Base-by-base conservation (phyloP, 192 early-diverging fungal species). In the Coemansia sp. region DNA sequence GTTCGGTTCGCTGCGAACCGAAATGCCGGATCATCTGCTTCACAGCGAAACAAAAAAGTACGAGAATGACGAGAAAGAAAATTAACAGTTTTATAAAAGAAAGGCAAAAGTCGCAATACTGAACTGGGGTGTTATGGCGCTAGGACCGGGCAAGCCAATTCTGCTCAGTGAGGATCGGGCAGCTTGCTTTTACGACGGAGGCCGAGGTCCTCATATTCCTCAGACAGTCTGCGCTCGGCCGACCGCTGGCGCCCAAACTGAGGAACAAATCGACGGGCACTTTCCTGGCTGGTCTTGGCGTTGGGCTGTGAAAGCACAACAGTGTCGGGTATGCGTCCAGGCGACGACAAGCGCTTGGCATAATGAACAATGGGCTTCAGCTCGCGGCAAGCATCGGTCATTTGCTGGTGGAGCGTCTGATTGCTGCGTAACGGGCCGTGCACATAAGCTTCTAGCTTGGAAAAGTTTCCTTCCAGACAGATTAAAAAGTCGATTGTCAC, bases 301-400 rank as follows among this genome's bases (percentile, higher is more conserved):
- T 18, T 41, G 22, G 36, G 8, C 39, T 47, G 58, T 32, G 46
- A 18, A 13, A 79, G 73, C 0, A 62, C 47, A 5, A 73, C 48
- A 5, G 77, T 70, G 5, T 68, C 68, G 5, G 68, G 68, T 43
- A 65, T 48, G 16, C 60, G 62, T 5, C 67, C 60, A 5, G 74
- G 68, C 15, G 65, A 64, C 8, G 74, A 69, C 18, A 82, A 52
- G 40, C 76, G 70, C 71, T 82, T 76, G 39, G 79, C 74, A 40
- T 82, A 82, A 8, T 75, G 79, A 1, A 71, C 73, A 41, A 82
- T 76, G 9, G 79, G 79, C 52, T 82, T 82, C 56, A 82, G 74
- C 71, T 82, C 79, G 12, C 74, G 74, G 43, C 66, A 73, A 9
- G 63, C 73, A 10, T 47, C 66, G 26, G 62, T 61, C n/a, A 76